A percentile compares a stretch with the other conserved stretches of the same genome.
Evolutionary conservation across 495 filamentous ascomycete species (phyloP).

Genomic region (Podospora pseudocomata): DNA sequence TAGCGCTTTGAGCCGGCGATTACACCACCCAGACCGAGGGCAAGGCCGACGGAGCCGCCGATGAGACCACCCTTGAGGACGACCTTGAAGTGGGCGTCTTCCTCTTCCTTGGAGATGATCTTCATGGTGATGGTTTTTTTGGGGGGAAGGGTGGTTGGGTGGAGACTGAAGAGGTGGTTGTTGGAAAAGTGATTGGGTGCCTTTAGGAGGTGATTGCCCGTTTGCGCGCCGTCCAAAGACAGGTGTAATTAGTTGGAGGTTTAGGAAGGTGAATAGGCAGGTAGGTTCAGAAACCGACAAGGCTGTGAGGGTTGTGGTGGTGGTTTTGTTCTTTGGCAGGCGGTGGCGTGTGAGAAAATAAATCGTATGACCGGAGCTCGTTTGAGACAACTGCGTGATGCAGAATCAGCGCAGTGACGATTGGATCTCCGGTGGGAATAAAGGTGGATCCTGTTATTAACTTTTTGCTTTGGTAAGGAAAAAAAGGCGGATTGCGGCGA

Average conservation of each 20-base stretch:
- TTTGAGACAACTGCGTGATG: neutral
- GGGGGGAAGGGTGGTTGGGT: neutral
- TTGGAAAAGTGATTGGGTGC: neutral
- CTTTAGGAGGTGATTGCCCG: neutral
- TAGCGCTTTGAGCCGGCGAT: conserved; percentile 59
- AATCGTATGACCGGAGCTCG: neutral
- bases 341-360: conserved; percentile 8
- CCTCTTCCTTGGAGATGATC: conserved; percentile 90
- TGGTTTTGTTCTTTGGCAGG: neutral
- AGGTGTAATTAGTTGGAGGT: neutral
- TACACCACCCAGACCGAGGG: conserved; percentile 61
- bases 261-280: neutral
- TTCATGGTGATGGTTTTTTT: conserved; percentile 61
- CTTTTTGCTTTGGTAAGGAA: neutral
- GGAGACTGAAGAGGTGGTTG: neutral
- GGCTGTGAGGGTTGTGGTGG: neutral
- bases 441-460: neutral
- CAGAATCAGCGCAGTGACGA: neutral
- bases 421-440: neutral
- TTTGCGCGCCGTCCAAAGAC: neutral
- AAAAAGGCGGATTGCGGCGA: neutral
- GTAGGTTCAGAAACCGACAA: neutral
- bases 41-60: conserved; percentile 65
- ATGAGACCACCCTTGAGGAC: conserved; percentile 75
- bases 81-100: conserved; percentile 57